These are phyloP conservation scores for Suhomyces bokatorum DNA, from an alignment of 1,139 yeast species.

Conservation along the genomic window DNA sequence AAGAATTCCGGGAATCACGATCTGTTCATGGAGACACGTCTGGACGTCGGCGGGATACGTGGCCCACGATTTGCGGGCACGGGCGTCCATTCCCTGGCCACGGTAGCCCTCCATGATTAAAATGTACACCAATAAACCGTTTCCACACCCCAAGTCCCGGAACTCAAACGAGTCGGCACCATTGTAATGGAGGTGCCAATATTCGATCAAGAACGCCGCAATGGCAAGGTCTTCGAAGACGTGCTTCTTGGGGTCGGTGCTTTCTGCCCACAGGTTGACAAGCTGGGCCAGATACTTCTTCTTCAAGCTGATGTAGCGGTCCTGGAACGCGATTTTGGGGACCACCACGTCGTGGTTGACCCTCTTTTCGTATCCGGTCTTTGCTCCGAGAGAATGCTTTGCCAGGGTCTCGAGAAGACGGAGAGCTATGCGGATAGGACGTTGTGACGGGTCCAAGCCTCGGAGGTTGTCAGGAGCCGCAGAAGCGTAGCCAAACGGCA, in stretches of 20 bases:
- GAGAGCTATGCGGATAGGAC: conserved; percentile 80
- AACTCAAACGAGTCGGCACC: conserved; percentile 58
- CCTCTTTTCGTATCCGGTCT: conserved; percentile 82
- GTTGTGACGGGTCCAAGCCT: conserved; percentile 45
- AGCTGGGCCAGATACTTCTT: conserved; percentile 75
- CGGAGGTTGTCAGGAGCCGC: conserved; percentile 23
- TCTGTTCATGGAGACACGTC: conserved; percentile 63
- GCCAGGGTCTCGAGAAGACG: conserved; percentile 75
- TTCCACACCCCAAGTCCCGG: conserved; percentile 94
- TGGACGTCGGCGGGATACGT: conserved; percentile 66
- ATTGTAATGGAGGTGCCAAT: conserved; percentile 67
- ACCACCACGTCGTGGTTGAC: conserved; percentile 89
- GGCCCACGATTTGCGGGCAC: conserved; percentile 86
- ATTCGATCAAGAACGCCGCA: conserved; percentile 90
- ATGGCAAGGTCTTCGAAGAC: conserved; percentile 96
- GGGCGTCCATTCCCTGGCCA: conserved; percentile 88
- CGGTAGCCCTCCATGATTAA: conserved; percentile 74
- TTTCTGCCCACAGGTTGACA: conserved; percentile 87
- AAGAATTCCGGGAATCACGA: conserved; percentile 72
- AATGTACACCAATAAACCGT: conserved; percentile 81
- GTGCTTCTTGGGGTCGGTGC: conserved; percentile 92
- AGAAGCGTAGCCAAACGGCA: conserved; percentile 52
- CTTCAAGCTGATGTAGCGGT: conserved; percentile 75
- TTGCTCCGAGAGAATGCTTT: conserved; percentile 82
- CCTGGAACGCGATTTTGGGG: conserved; percentile 79